Conservation (phyloP, 2,329 filamentous ascomycete genomes). For the Gliomastix tumulicola region DNA sequence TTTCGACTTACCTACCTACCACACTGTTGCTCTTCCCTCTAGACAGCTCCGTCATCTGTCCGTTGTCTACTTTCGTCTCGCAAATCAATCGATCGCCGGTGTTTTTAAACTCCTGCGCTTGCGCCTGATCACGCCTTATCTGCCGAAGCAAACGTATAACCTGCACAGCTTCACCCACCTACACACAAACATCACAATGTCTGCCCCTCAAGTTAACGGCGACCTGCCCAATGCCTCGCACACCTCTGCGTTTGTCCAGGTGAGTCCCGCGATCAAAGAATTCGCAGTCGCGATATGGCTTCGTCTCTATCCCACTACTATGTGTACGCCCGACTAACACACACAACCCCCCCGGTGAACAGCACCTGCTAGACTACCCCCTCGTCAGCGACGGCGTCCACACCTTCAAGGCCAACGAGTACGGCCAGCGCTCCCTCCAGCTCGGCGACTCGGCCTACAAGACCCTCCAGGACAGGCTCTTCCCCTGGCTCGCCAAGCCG, state of each 20-base stretch:
- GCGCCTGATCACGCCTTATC: no score
- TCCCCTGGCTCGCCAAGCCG: constrained; percentile 65
- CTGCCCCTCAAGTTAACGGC: constrained; percentile 41
- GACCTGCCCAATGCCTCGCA: constrained; percentile 34
- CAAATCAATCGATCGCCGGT: no score
- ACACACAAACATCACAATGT: neutral
- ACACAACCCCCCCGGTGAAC: no score
- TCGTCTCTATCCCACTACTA: no score
- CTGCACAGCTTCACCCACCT: no score
- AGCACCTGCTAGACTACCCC: constrained; percentile 85
- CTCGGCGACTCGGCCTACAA: constrained; percentile 69
- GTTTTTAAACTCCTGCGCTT: no score
- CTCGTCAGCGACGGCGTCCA: constrained; percentile 72
- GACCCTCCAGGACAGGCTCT: constrained; percentile 67
- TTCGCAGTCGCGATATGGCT: no score
- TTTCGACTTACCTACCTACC: neutral
- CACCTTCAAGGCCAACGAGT: constrained; percentile 73
- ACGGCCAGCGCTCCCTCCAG: constrained; percentile 76
- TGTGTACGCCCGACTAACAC: no score
- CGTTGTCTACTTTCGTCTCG: no score
- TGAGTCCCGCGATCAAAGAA: constrained; percentile 23
- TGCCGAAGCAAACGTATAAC: no score
- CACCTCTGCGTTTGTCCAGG: constrained; percentile 43
- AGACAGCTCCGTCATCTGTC: no score
- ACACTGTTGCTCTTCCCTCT: no score